Base-by-base conservation (phyloP, 2,329 filamentous ascomycete species). In the Venturia asperata region DNA sequence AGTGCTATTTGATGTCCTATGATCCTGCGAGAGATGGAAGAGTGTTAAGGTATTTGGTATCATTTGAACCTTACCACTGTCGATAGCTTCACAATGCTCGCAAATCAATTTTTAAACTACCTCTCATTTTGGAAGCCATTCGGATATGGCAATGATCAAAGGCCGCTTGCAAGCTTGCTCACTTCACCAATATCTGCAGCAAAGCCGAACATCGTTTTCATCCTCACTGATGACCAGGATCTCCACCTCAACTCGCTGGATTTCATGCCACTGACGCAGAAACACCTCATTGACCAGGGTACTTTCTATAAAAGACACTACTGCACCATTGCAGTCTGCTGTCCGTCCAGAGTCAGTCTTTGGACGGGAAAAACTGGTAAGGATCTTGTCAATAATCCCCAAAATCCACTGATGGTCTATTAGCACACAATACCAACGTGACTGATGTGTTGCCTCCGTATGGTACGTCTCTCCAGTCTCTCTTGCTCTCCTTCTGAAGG, bases 281-380 rank as follows among this genome's bases (percentile, higher is more conserved):
- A 85, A 68, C 79, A 87, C 68, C 71, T 90, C 0, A 72, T 79
- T 15, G 76, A 85, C 0, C 75, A 85, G 64, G 87, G 87, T 0
- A 86, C 84, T 0, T 80, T 79, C 0, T 90, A 83, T 67, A 75
- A 76, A 58, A 83, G 82, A 47, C 87, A 90, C 69, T 90, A 85
- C 66, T 87, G 85, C 68, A 89, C 87, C 0, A 84, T 85, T 0
- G 63, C 87, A 0, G 73, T 88, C 0, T 90, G 87, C 72, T 90
- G 87, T 68, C 87, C 87, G 0, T 85, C 86, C 0, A 79, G 87
- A 1, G 87, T 87, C 1, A 84, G 81, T 17, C 73, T 90, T 1
- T 85, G 82, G 81, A 89, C 87, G 0, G 87, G 87, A 0, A 84
- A 83, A 70, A 81, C 84, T 7, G 85, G 87, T 0, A 87, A 90